Evolutionary conservation across 1,284 basidiomycete species (phyloP).

Genomic region (Gomphus bonarii): DNA sequence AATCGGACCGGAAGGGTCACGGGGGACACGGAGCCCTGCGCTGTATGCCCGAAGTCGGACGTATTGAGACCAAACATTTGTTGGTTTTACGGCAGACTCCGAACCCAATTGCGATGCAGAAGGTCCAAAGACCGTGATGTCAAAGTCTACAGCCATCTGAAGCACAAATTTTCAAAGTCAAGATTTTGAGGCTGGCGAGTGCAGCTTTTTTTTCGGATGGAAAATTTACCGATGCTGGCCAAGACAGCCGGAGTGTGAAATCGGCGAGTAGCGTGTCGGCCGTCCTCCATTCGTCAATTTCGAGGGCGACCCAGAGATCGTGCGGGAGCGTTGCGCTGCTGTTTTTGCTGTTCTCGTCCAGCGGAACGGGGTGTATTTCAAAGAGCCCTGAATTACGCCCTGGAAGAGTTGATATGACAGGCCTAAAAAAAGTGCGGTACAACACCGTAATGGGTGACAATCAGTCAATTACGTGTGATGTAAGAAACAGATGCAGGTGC

Average conservation of each 20-base stretch:
- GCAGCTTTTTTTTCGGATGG: background rate
- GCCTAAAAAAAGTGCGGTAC: background rate
- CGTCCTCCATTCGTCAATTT: background rate
- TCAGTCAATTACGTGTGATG: background rate
- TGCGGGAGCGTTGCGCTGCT: background rate
- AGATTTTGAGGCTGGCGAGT: background rate
- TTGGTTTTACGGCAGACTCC: background rate
- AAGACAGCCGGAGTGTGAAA: constrained; percentile 2
- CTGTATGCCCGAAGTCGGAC: constrained; percentile 15
- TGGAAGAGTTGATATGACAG: background rate
- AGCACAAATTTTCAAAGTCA: background rate
- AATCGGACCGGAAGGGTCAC: background rate
- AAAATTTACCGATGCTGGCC: constrained; percentile 4
- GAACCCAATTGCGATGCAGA: background rate
- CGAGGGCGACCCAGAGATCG: background rate
- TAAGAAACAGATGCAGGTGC: background rate
- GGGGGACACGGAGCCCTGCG: constrained; percentile 38
- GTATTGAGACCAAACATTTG: background rate
- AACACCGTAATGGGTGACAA: no score
- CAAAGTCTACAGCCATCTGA: constrained; percentile 3
- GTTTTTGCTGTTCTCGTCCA: background rate
- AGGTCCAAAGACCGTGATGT: background rate
- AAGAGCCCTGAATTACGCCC: background rate
- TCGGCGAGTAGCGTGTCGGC: background rate
- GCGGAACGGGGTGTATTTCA: background rate